These are phyloP conservation scores for Vitis hybrid DNA, from an alignment of 177 flowering plant species.

Conservation along the genomic window DNA sequence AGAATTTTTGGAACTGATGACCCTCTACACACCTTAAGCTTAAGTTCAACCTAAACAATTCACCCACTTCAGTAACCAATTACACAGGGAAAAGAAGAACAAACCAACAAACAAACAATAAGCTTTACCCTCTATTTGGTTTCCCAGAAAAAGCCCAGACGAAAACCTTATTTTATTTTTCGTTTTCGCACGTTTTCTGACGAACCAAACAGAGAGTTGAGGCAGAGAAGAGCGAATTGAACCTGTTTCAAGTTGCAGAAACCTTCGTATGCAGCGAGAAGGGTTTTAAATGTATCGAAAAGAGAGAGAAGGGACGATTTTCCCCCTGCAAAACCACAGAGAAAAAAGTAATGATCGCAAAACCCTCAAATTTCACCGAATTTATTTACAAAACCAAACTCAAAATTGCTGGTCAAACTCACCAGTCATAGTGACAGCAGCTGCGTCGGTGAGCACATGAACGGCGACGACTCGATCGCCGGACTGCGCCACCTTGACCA, in stretches of 20 bases:
- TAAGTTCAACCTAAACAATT: conserved; percentile 40
- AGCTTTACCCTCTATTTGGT: background rate
- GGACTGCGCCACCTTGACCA: conserved; percentile 52
- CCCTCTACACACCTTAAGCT: conserved; percentile 49
- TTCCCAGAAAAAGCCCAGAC: background rate
- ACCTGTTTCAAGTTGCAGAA: conserved; percentile 57
- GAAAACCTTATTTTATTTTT: background rate
- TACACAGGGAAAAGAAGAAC: no score
- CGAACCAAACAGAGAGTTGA: background rate
- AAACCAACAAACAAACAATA: no score
- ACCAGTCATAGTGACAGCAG: conserved; percentile 22
- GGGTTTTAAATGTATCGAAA: conserved; percentile 38
- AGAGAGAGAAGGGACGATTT: conserved; percentile 36
- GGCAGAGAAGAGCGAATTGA: background rate
- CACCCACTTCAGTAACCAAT: conserved; percentile 1
- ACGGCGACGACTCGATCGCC: conserved; percentile 67
- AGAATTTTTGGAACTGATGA: conserved; percentile 26
- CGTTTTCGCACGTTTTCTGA: background rate
- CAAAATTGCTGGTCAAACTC: background rate
- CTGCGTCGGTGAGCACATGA: conserved; percentile 37
- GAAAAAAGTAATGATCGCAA: background rate
- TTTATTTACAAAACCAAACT: no score
- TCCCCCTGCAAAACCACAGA: conserved; percentile 16
- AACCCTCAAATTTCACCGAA: background rate
- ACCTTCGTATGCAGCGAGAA: conserved; percentile 43